phyloP scores from a whole-genome alignment of 2,329 filamentous ascomycete genomes.

The Fusarium sp. region DNA sequence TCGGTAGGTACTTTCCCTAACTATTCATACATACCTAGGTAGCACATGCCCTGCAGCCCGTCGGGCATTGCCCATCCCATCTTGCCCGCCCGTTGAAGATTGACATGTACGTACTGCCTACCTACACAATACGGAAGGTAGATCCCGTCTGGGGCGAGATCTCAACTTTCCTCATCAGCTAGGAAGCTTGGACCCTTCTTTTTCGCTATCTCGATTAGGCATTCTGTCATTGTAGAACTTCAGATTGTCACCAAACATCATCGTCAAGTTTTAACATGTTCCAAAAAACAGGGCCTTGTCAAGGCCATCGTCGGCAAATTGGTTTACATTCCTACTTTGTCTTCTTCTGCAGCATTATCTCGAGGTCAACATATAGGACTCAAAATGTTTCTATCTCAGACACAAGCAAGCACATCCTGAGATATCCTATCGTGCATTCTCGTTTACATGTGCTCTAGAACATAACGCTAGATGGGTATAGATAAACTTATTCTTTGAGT shows the following conservation, averaged over 20 bases:
- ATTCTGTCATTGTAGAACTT: background rate
- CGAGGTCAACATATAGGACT: too few species aligned
- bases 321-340: too few species aligned
- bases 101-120: background rate
- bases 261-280: too few species aligned
- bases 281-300: too few species aligned
- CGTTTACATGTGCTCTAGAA: background rate
- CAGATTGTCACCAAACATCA: background rate
- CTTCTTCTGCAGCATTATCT: too few species aligned
- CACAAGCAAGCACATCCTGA: too few species aligned
- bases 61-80: too few species aligned
- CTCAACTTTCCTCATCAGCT: slow-evolving; percentile 36
- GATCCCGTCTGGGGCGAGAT: slow-evolving; percentile 37
- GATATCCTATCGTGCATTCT: too few species aligned
- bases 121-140: slow-evolving; percentile 9
- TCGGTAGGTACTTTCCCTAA: too few species aligned
- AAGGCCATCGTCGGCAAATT: too few species aligned
- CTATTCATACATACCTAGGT: background rate
- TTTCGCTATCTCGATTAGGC: slow-evolving; percentile 20
- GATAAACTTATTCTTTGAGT: background rate
- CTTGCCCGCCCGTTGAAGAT: background rate
- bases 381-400: too few species aligned
- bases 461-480: background rate
- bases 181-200: slow-evolving; percentile 32
- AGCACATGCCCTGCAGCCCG: too few species aligned